A percentile compares a stretch with the other conserved stretches of the same genome.
These are phyloP conservation scores for Russula abietina DNA, from an alignment of 768 basidiomycete species.

Conservation along the genomic window DNA sequence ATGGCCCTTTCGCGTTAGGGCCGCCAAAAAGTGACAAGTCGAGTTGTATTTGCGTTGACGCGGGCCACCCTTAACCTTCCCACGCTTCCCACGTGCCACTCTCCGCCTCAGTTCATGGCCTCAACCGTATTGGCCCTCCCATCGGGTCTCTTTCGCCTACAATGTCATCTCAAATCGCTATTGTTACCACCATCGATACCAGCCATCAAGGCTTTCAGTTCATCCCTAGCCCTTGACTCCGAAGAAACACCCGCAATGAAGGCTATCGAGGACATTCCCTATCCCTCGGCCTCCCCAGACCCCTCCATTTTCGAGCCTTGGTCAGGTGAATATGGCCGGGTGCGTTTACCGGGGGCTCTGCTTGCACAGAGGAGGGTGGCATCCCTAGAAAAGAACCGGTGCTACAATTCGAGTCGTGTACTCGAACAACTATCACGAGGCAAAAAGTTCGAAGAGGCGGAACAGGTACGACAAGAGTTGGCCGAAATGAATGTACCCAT, in stretches of 20 bases:
- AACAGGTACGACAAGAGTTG: slow-evolving; percentile 38
- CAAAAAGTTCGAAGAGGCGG: slow-evolving; percentile 33
- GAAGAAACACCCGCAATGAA: slow-evolving; percentile 34
- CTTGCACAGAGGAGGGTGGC: neutral
- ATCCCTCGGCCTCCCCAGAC: slow-evolving; percentile 32
- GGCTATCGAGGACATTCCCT: slow-evolving; percentile 34
- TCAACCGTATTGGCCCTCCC: slow-evolving; percentile 5
- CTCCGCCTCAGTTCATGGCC: neutral
- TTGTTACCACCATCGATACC: neutral
- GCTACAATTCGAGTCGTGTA: no score
- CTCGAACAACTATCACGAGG: slow-evolving; percentile 30
- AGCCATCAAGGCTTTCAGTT: slow-evolving; percentile 26
- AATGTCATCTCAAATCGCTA: neutral
- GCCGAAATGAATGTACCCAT: slow-evolving; percentile 36
- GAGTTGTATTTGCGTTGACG: neutral
- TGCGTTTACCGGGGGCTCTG: neutral
- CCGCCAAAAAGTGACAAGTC: neutral
- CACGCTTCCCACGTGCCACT: slow-evolving; percentile 16
- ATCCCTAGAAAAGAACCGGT: no score
- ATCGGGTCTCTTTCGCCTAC: slow-evolving; percentile 13
- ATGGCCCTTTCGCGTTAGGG: slow-evolving; percentile 9
- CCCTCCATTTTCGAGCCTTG: slow-evolving; percentile 35
- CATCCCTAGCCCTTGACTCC: slow-evolving; percentile 16
- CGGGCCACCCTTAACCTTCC: slow-evolving; percentile 3
- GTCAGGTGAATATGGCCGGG: slow-evolving; percentile 31